A percentile compares a stretch with the other conserved stretches of the same genome.
phyloP scores from a whole-genome alignment of 2,329 filamentous ascomycete genomes.

The Stagonosporopsis cucurbitacearum region DNA sequence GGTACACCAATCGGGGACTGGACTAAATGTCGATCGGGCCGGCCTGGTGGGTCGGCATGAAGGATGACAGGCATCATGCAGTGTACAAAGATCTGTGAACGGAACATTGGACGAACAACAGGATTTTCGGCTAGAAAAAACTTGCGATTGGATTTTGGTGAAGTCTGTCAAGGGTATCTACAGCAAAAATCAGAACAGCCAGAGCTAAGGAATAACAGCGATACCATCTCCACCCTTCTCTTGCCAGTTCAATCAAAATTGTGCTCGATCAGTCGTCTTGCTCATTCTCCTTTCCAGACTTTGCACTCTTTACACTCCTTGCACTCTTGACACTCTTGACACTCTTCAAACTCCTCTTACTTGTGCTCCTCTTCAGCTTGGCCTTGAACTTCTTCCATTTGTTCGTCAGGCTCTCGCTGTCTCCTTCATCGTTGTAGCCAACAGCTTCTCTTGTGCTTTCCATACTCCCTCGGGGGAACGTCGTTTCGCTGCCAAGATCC shows the following conservation, averaged over 20 bases:
- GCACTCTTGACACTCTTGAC: conserved; percentile 41
- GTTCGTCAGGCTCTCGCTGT: conserved; percentile 29
- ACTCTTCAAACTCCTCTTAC: conserved; percentile 45
- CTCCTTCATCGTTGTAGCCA: conserved; percentile 23
- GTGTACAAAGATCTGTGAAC: neutral
- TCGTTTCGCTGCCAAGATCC: conserved; percentile 33
- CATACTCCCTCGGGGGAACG: conserved; percentile 17
- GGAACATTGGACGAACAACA: neutral
- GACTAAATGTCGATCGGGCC: conserved; percentile 7
- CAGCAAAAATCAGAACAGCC: conserved; percentile 6
- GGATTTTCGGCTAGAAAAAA: neutral
- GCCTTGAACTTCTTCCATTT: conserved; percentile 48
- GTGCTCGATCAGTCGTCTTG: neutral
- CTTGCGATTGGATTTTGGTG: neutral
- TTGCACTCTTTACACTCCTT: conserved; percentile 31
- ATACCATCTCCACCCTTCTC: neutral
- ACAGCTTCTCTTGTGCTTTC: neutral
- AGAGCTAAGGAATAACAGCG: neutral
- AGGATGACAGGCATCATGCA: conserved; percentile 1
- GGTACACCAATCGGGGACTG: conserved; percentile 11
- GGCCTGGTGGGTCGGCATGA: conserved; percentile 6
- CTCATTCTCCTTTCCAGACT: conserved; percentile 13
- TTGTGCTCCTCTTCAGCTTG: conserved; percentile 41
- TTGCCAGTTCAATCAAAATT: neutral
- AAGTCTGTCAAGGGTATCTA: conserved; percentile 12